Percentiles rank a stretch among this genome's conserved stretches.
These are phyloP conservation scores for Jamesozyma jinghongensis DNA, from an alignment of 805 yeast genomes.

Conservation along the genomic window DNA sequence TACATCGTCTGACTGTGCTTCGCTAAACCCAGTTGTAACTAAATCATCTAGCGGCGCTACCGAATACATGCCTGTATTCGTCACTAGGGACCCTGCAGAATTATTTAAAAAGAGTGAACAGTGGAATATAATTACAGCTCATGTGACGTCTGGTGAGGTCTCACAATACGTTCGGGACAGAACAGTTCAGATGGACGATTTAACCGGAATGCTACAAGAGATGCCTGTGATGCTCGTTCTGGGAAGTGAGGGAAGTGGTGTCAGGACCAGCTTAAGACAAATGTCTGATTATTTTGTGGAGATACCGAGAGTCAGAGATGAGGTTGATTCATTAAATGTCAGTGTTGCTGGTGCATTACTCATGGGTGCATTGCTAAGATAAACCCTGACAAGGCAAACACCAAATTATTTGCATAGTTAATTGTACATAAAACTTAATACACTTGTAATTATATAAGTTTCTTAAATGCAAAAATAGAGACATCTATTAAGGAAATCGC, in stretches of 20 bases:
- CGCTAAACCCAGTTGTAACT: constrained; percentile 65
- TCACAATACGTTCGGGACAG: constrained; percentile 27
- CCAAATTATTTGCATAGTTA: too few species aligned
- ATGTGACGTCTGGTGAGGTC: constrained; percentile 12
- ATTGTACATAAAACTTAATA: too few species aligned
- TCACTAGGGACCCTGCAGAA: constrained; percentile 46
- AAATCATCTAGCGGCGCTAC: constrained; percentile 82
- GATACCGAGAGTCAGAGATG: constrained; percentile 18
- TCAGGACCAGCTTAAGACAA: constrained; percentile 54
- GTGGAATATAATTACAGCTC: too few species aligned
- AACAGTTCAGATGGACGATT: constrained; percentile 33
- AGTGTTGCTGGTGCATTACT: constrained; percentile 81
- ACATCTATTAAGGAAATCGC: too few species aligned
- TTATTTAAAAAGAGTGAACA: constrained; percentile 39
- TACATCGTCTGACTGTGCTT: constrained; percentile 62
- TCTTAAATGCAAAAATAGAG: too few species aligned
- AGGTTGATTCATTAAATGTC: constrained; percentile 75
- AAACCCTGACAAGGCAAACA: too few species aligned
- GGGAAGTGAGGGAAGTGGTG: constrained; percentile 83
- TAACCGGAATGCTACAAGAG: constrained; percentile 36
- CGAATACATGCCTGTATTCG: constrained; percentile 53
- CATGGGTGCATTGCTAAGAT: constrained; percentile 23
- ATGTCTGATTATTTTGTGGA: constrained; percentile 43
- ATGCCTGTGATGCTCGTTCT: constrained; percentile 63
- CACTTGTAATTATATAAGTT: too few species aligned